phyloP scores from a whole-genome alignment of 1,284 basidiomycete genomes.

The Paramarasmius palmivorus region DNA sequence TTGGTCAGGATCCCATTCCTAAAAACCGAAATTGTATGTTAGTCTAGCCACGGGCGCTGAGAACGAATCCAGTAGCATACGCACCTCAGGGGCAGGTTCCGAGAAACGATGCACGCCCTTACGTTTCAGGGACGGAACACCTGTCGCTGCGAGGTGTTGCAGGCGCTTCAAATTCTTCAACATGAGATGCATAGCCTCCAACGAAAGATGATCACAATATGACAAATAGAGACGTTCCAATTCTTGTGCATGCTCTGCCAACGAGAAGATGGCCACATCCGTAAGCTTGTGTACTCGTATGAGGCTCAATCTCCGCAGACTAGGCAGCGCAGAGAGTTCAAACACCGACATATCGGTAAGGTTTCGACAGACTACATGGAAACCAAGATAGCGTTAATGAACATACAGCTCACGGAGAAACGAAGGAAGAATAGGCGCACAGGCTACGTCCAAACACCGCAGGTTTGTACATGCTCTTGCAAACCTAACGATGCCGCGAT shows the following conservation, averaged over 20 bases:
- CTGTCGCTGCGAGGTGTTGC: slow-evolving; percentile 82
- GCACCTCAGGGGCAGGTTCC: slow-evolving; percentile 71
- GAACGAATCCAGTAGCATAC: slow-evolving; percentile 2
- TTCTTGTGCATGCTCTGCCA: slow-evolving; percentile 63
- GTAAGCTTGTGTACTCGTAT: slow-evolving; percentile 73
- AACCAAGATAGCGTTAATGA: slow-evolving; percentile 14
- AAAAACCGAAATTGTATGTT: slow-evolving; percentile 13
- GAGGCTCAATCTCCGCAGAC: slow-evolving; percentile 78
- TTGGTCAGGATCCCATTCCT: slow-evolving; percentile 61
- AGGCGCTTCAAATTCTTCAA: slow-evolving; percentile 65
- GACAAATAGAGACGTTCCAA: slow-evolving; percentile 87
- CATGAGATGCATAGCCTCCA: slow-evolving; percentile 78
- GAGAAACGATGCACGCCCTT: slow-evolving; percentile 82
- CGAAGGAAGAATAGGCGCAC: slow-evolving; percentile 46
- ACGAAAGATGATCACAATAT: slow-evolving; percentile 83
- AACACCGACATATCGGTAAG: slow-evolving; percentile 86
- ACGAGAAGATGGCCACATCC: slow-evolving; percentile 66
- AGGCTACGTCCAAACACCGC: slow-evolving; percentile 84
- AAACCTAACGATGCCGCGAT: slow-evolving; percentile 72
- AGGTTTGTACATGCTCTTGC: slow-evolving; percentile 75
- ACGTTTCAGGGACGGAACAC: slow-evolving; percentile 75
- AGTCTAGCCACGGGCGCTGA: slow-evolving; percentile 16
- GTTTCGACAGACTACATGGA: slow-evolving; percentile 65
- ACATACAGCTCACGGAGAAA: slow-evolving; percentile 5
- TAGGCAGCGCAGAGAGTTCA: slow-evolving; percentile 75